Conservation (phyloP, 176 grass and related monocot species). For the Olyra latifolia region DNA sequence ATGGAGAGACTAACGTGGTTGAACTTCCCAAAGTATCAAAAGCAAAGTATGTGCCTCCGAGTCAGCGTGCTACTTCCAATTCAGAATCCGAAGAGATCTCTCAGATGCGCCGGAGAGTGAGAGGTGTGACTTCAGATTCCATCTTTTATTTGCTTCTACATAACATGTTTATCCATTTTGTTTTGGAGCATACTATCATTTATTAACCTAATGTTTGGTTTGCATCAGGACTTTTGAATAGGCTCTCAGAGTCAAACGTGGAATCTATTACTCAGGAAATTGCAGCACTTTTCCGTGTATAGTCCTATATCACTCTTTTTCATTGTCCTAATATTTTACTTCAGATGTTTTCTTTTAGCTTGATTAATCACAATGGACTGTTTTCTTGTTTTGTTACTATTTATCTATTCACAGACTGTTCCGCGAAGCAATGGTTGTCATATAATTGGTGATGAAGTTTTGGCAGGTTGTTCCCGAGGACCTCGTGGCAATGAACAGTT, state of each 20-base stretch:
- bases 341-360: background rate
- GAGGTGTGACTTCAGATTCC: conserved; percentile 44
- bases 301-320: background rate
- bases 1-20: conserved; percentile 31
- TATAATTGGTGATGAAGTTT: conserved; percentile 70
- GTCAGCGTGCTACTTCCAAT: conserved; percentile 44
- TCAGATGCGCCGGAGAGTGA: conserved; percentile 59
- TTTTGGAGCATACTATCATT: conserved; percentile 3
- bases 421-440: conserved; percentile 64
- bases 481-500: conserved; percentile 88
- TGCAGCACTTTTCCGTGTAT: conserved; percentile 68
- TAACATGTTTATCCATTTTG: background rate
- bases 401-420: conserved; percentile 55
- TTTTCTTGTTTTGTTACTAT: conserved; percentile 19
- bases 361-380: conserved; percentile 8
- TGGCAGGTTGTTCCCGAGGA: conserved; percentile 71
- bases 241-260: conserved; percentile 77
- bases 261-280: conserved; percentile 91
- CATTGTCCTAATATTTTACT: conserved; percentile 16
- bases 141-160: conserved; percentile 5
- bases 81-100: conserved; percentile 76
- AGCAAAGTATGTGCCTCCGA: conserved; percentile 71
- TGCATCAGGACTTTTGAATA: conserved; percentile 79
- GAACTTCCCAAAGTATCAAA: conserved; percentile 40
- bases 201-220: conserved; percentile 28